phyloP scores from a whole-genome alignment of 805 yeast genomes.

The Tetrapisispora arboricola region DNA sequence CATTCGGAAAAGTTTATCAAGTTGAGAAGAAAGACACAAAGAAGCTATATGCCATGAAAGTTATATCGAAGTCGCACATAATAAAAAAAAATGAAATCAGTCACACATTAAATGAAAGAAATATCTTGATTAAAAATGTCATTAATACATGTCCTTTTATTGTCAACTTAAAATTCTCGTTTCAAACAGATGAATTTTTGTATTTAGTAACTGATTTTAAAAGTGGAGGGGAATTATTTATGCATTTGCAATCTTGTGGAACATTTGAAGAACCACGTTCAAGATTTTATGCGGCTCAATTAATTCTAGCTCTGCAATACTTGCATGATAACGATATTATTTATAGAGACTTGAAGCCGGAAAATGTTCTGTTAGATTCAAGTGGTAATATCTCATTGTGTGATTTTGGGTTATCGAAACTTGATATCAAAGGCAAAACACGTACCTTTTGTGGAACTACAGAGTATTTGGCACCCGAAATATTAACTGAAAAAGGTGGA shows the following conservation, averaged over 20 bases:
- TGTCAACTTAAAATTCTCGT: conserved; percentile 90
- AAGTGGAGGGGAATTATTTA: conserved; percentile 95
- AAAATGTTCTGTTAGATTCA: conserved; percentile 88
- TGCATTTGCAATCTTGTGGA: conserved; percentile 96
- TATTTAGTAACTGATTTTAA: conserved; percentile 93
- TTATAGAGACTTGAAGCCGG: conserved; percentile 94
- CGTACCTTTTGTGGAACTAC: conserved; percentile 98
- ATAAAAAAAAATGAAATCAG: conserved; percentile 96
- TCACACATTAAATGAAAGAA: conserved; percentile 94
- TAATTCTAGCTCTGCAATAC: conserved; percentile 86
- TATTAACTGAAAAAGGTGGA: conserved; percentile 89
- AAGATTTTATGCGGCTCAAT: conserved; percentile 91
- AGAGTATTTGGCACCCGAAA: conserved; percentile 96
- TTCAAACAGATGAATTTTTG: conserved; percentile 87
- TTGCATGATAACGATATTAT: conserved; percentile 92
- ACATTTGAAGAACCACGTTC: conserved; percentile 89
- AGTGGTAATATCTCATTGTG: conserved; percentile 95
- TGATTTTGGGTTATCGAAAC: conserved; percentile 94
- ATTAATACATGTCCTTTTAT: conserved; percentile 81
- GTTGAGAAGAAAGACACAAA: conserved; percentile 84
- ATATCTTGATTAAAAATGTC: conserved; percentile 85
- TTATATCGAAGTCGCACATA: conserved; percentile 84
- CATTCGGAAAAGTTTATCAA: conserved; percentile 96
- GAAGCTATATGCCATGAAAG: conserved; percentile 95
- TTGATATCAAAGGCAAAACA: conserved; percentile 79